Evolutionary conservation across 805 yeast species (phyloP).

Genomic region (Lipomyces yamanashiensis): DNA sequence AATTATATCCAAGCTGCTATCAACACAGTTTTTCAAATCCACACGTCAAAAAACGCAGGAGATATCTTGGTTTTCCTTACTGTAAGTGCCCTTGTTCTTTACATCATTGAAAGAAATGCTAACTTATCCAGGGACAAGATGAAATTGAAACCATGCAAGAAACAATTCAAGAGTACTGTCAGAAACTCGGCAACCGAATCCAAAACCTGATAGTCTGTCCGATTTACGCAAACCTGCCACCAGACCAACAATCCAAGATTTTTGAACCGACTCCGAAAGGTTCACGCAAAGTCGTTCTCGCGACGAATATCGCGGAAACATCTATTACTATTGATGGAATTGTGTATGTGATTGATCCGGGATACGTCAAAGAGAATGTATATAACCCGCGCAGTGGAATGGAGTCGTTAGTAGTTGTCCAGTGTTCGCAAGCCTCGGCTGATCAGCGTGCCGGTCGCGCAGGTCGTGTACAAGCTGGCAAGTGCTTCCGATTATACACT

Average conservation of each 20-base stretch:
- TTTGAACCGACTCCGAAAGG: conserved; percentile 88
- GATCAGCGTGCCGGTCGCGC: conserved; percentile 96
- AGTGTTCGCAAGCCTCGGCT: conserved; percentile 94
- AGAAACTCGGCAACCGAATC: conserved; percentile 63
- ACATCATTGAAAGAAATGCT: neutral
- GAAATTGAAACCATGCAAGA: conserved; percentile 86
- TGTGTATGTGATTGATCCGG: conserved; percentile 90
- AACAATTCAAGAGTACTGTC: conserved; percentile 65
- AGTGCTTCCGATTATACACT: conserved; percentile 89
- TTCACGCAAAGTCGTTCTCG: conserved; percentile 85
- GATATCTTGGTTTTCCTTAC: conserved; percentile 72
- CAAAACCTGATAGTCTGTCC: conserved; percentile 79
- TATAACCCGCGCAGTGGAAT: conserved; percentile 88
- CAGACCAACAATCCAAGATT: conserved; percentile 85
- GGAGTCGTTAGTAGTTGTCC: conserved; percentile 82
- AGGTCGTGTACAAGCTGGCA: conserved; percentile 96
- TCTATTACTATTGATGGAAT: conserved; percentile 96
- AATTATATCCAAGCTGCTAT: conserved; percentile 84
- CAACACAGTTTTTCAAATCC: conserved; percentile 85
- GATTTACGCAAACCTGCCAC: conserved; percentile 87
- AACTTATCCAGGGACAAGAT: conserved; percentile 71
- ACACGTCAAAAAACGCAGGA: conserved; percentile 74
- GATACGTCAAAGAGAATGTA: conserved; percentile 87
- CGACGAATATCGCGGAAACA: conserved; percentile 97
- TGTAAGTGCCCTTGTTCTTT: conserved; percentile 42